phyloP scores from a whole-genome alignment of 345 rosid genomes.

The Microthlaspi erraticum region DNA sequence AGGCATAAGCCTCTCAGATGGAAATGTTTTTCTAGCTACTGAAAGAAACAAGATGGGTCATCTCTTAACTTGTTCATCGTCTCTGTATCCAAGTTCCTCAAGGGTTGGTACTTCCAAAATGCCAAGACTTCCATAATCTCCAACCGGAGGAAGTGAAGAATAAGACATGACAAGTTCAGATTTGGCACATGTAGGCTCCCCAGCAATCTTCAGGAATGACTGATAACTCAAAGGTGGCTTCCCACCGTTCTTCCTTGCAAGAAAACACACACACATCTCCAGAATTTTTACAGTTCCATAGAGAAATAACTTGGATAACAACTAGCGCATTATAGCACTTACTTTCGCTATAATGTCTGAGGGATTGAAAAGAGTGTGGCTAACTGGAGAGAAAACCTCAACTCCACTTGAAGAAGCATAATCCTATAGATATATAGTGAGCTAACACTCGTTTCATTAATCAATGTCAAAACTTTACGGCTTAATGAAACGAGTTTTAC shows the following conservation, averaged over 20 bases:
- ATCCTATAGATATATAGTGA: conserved; percentile 48
- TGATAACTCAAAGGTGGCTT: conserved; percentile 81
- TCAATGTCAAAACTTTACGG: conserved; percentile 26
- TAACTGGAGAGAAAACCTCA: conserved; percentile 86
- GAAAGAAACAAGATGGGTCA: background rate
- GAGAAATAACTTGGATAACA: background rate
- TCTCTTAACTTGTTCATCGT: conserved; percentile 55
- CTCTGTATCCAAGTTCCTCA: conserved; percentile 73
- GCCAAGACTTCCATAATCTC: conserved; percentile 59
- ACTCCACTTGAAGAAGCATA: conserved; percentile 69
- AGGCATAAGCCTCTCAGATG: conserved; percentile 9
- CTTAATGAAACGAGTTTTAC: conserved; percentile 39
- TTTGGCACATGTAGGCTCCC: conserved; percentile 72
- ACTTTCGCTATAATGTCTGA: conserved; percentile 70
- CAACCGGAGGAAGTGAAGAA: conserved; percentile 74
- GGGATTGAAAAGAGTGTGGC: conserved; percentile 87
- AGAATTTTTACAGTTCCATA: background rate
- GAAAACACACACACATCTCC: background rate
- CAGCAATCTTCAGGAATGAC: conserved; percentile 89
- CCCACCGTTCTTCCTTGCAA: conserved; percentile 71
- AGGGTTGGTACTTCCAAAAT: conserved; percentile 67
- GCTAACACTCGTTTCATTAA: background rate
- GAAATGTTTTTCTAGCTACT: background rate
- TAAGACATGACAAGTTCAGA: conserved; percentile 54
- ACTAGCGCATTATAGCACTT: background rate